A percentile compares a stretch with the other conserved stretches of the same genome.
Conservation (phyloP, 2,329 filamentous ascomycete genomes). For the Apiospora kogelbergensis region DNA sequence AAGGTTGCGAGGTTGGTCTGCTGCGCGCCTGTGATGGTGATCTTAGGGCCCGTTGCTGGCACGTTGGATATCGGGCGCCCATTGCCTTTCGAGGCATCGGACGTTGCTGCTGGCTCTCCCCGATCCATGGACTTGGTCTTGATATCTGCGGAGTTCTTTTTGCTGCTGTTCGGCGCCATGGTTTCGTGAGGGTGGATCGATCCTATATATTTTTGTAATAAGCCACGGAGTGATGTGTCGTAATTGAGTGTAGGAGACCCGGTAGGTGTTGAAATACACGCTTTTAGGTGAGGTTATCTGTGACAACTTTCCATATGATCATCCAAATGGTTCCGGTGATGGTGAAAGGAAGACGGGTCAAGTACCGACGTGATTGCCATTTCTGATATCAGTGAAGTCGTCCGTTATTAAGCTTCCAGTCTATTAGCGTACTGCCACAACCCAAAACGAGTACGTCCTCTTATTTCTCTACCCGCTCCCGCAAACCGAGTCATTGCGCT, state of each 20-base stretch:
- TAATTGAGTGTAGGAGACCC: too few species aligned
- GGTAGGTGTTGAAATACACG: too few species aligned
- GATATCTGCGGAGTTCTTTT: not conserved
- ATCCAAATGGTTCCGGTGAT: not conserved
- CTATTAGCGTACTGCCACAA: not conserved
- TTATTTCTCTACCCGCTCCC: not conserved
- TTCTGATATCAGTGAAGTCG: not conserved
- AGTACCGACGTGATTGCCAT: not conserved
- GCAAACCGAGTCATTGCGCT: not conserved
- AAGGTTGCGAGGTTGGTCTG: slow-evolving; percentile 10
- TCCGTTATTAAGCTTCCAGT: not conserved
- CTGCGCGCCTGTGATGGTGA: not conserved
- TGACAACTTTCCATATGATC: not conserved
- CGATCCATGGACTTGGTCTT: not conserved
- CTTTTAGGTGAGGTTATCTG: too few species aligned
- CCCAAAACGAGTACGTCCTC: not conserved
- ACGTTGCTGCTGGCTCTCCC: not conserved
- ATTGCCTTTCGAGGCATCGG: not conserved
- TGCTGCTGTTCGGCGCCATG: not conserved
- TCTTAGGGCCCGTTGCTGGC: not conserved
- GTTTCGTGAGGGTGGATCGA: too few species aligned
- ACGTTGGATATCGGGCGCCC: not conserved
- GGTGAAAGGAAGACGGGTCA: too few species aligned
- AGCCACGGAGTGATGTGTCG: too few species aligned
- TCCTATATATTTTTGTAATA: too few species aligned